A percentile compares a stretch with the other conserved stretches of the same genome.
These are phyloP conservation scores for Lachancea sp. DNA, from an alignment of 805 yeast species.

Conservation along the genomic window DNA sequence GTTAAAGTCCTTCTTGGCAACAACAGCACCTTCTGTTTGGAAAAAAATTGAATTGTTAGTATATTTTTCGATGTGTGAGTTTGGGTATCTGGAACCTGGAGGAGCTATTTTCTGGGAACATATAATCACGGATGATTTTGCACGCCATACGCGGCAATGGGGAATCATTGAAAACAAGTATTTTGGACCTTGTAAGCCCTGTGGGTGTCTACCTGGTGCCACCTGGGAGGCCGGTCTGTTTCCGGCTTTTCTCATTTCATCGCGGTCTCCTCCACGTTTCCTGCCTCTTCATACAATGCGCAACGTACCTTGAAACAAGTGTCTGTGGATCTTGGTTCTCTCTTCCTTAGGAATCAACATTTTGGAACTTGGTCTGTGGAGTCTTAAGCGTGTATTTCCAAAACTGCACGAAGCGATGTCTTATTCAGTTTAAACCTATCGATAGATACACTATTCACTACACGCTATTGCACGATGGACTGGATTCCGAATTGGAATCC, in stretches of 20 bases:
- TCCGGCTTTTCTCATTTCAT: no score
- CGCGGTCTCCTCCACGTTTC: background rate
- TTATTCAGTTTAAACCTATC: background rate
- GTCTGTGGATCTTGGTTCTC: conserved; percentile 98
- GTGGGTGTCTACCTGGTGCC: no score
- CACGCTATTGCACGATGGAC: conserved; percentile 2
- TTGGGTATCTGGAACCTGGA: no score
- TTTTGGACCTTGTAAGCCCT: no score
- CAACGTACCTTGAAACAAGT: conserved; percentile 95
- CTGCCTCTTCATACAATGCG: background rate
- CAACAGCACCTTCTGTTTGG: conserved; percentile 91
- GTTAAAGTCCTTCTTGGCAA: conserved; percentile 98
- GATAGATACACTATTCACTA: background rate
- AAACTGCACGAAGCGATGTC: background rate
- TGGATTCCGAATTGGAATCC: background rate
- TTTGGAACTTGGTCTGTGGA: conserved; percentile 30
- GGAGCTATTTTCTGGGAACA: no score
- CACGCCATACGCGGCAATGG: no score
- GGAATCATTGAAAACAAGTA: no score
- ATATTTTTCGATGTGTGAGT: background rate
- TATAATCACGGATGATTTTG: no score
- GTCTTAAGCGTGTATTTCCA: background rate
- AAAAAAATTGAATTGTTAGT: conserved; percentile 2
- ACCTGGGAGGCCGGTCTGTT: no score
- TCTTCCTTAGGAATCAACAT: conserved; percentile 99